phyloP scores from a whole-genome alignment of 2,329 filamentous ascomycete genomes.

The Ilyonectria sp. region DNA sequence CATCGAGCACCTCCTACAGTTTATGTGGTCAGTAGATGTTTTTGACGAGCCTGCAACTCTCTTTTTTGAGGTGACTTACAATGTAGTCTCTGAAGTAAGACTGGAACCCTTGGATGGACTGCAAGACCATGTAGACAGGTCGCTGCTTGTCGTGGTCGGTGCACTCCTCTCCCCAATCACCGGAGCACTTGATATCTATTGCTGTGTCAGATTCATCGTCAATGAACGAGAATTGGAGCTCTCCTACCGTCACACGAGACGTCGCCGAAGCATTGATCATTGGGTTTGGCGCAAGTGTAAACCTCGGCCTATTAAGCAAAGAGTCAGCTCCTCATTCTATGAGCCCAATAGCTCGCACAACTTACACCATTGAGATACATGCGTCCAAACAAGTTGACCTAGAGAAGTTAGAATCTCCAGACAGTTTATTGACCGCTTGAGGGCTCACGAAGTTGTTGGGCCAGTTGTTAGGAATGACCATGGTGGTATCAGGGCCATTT shows the following conservation, averaged over 20 bases:
- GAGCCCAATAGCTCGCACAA: not conserved
- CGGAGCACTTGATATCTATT: constrained; percentile 15
- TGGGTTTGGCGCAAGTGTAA: constrained; percentile 14
- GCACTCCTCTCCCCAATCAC: constrained; percentile 18
- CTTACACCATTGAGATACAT: constrained; percentile 18
- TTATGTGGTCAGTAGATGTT: not conserved
- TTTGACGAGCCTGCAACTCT: not conserved
- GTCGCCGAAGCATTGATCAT: constrained; percentile 12
- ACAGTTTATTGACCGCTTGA: not conserved
- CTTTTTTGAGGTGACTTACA: not conserved
- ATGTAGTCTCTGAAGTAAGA: constrained; percentile 12
- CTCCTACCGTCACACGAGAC: constrained; percentile 6
- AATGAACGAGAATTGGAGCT: not conserved
- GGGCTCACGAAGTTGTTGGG: constrained; percentile 16
- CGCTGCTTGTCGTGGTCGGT: constrained; percentile 8
- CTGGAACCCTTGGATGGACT: constrained; percentile 18
- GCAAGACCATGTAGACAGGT: constrained; percentile 9
- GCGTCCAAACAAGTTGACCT: constrained; percentile 17
- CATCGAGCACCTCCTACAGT: constrained; percentile 5
- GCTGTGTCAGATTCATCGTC: not conserved
- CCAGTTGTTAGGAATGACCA: constrained; percentile 17
- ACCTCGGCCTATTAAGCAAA: constrained; percentile 1
- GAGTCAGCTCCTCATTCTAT: not conserved
- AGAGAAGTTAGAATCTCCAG: not conserved
- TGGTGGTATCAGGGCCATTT: constrained; percentile 1